These are phyloP conservation scores for Penicillium turbatum DNA, from an alignment of 495 filamentous ascomycete species.

Conservation along the genomic window DNA sequence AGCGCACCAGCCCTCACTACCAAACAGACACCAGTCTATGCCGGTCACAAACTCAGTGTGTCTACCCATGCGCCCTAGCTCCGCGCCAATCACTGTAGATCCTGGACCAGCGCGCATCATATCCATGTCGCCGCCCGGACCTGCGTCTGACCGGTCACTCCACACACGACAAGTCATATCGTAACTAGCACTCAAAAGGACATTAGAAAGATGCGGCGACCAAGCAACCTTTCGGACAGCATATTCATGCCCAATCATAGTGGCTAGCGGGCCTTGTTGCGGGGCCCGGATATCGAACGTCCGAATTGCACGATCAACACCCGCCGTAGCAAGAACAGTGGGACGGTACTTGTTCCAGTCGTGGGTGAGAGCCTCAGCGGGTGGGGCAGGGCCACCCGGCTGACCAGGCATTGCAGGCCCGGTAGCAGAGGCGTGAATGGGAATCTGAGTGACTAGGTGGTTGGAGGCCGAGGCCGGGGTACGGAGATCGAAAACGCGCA, in stretches of 20 bases:
- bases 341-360: conserved; percentile 99
- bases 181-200: conserved; percentile 84
- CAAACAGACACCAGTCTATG: conserved; percentile 97
- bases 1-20: conserved; percentile 91
- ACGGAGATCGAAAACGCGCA: conserved; percentile 86
- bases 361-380: conserved; percentile 81
- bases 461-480: conserved; percentile 76
- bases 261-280: conserved; percentile 59
- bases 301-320: conserved; percentile 83
- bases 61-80: conserved; percentile 81
- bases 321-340: conserved; percentile 74
- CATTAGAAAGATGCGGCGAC: conserved; percentile 85
- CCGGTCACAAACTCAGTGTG: conserved; percentile 98
- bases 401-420: conserved; percentile 34
- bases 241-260: conserved; percentile 83
- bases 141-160: conserved; percentile 63
- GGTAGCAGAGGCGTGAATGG: conserved; percentile 62
- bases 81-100: conserved; percentile 49
- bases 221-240: conserved; percentile 80
- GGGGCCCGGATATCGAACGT: conserved; percentile 83
- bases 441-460: conserved; percentile 72
- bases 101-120: conserved; percentile 35
- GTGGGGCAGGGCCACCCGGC: conserved; percentile 41
- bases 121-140: conserved; percentile 45
- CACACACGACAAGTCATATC: conserved; percentile 96